phyloP scores from a whole-genome alignment of 164 flowering plant species.

The Piper betle region DNA sequence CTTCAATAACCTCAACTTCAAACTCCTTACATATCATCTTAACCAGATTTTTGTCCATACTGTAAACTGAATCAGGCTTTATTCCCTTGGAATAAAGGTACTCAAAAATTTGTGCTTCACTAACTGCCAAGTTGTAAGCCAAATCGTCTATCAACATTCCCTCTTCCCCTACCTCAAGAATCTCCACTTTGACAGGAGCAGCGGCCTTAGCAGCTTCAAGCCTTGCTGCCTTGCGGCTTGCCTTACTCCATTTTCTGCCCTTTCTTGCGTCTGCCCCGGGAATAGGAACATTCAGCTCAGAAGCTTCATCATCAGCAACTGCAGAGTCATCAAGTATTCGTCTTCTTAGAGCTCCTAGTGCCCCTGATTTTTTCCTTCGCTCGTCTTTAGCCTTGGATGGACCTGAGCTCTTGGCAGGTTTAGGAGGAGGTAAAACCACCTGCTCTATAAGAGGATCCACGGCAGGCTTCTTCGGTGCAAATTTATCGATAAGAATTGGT shows the following conservation, averaged over 20 bases:
- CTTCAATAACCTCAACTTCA: conserved; percentile 80
- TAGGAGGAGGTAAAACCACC: conserved; percentile 53
- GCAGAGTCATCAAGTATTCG: conserved; percentile 29
- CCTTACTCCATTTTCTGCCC: conserved; percentile 88
- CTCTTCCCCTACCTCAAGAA: conserved; percentile 78
- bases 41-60: conserved; percentile 65
- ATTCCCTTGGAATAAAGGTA: conserved; percentile 65
- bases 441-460: conserved; percentile 56
- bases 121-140: conserved; percentile 58
- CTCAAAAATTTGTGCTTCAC: conserved; percentile 83
- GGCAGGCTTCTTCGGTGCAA: conserved; percentile 61
- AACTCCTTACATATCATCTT: conserved; percentile 77
- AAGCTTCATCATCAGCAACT: conserved; percentile 47
- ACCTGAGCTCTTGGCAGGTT: conserved; percentile 40
- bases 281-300: conserved; percentile 45
- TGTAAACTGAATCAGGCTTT: conserved; percentile 67
- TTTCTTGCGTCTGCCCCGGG: conserved; percentile 51
- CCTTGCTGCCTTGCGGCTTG: conserved; percentile 78
- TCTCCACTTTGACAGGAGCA: conserved; percentile 83
- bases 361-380: conserved; percentile 37
- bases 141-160: conserved; percentile 82
- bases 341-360: conserved; percentile 41
- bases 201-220: conserved; percentile 72
- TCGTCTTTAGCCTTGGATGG: conserved; percentile 52
- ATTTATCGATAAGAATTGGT: conserved; percentile 79